phyloP scores from a whole-genome alignment of 2,329 filamentous ascomycete species.

The Falciphora oryzae region DNA sequence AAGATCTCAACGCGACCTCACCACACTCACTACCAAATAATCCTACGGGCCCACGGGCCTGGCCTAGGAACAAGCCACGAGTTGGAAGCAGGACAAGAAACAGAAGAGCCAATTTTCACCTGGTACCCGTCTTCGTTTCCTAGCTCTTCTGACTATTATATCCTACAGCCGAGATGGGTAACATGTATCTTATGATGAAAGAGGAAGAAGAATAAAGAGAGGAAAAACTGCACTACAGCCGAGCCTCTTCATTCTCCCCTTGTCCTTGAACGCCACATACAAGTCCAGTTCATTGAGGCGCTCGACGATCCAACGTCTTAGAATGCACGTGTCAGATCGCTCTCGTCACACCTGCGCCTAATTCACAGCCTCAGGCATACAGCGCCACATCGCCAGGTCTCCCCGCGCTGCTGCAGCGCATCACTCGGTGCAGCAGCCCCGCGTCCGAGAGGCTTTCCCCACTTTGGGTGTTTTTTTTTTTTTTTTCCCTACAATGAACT shows the following conservation, averaged over 20 bases:
- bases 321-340: not conserved
- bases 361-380: not conserved
- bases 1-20: not conserved
- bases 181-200: too few species aligned
- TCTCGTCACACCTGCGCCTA: not conserved
- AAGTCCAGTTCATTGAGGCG: not conserved
- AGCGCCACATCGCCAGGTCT: not conserved
- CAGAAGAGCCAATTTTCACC: too few species aligned
- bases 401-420: not conserved
- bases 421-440: not conserved
- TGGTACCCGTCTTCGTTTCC: too few species aligned
- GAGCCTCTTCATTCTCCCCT: too few species aligned
- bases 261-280: too few species aligned
- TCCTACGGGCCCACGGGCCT: too few species aligned
- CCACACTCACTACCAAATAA: not conserved
- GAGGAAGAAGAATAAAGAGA: too few species aligned
- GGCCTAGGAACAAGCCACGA: too few species aligned
- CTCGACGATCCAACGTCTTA: not conserved
- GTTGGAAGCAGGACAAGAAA: too few species aligned
- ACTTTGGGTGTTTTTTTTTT: constrained; percentile 15
- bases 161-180: too few species aligned
- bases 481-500: constrained; percentile 14
- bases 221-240: too few species aligned
- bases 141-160: too few species aligned
- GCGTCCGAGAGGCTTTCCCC: constrained; percentile 10